phyloP scores from a whole-genome alignment of 805 yeast genomes.

The Lachancea meyersii region DNA sequence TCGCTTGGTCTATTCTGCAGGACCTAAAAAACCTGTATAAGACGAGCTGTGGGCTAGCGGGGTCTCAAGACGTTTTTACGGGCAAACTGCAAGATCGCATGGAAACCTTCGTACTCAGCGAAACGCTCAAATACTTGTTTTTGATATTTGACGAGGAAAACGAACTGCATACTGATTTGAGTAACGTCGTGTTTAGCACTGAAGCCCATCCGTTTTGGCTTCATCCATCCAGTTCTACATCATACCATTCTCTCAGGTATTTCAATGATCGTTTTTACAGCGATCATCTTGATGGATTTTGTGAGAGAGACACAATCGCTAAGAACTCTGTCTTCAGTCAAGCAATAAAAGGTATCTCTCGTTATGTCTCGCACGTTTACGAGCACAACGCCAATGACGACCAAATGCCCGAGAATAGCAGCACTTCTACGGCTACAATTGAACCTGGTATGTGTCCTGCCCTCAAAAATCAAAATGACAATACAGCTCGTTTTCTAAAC shows the following conservation, averaged over 20 bases:
- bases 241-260: conserved; percentile 21
- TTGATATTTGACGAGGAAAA: conserved; percentile 69
- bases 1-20: conserved; percentile 60
- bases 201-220: conserved; percentile 92
- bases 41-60: conserved; percentile 75
- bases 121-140: conserved; percentile 77
- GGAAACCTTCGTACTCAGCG: conserved; percentile 89
- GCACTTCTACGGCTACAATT: no score
- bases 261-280: conserved; percentile 16
- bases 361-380: neutral
- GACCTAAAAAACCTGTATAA: conserved; percentile 48
- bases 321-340: neutral
- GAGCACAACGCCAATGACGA: neutral
- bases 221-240: conserved; percentile 32
- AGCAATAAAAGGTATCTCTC: neutral
- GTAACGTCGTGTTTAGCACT: conserved; percentile 59
- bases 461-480: neutral
- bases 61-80: conserved; percentile 59
- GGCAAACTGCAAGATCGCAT: conserved; percentile 68
- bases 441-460: neutral
- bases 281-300: neutral
- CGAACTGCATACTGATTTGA: conserved; percentile 40
- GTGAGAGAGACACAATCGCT: neutral
- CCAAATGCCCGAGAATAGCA: neutral
- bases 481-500: neutral